Conservation (phyloP, 768 basidiomycete genomes). For the Tephrocybe sp. region DNA sequence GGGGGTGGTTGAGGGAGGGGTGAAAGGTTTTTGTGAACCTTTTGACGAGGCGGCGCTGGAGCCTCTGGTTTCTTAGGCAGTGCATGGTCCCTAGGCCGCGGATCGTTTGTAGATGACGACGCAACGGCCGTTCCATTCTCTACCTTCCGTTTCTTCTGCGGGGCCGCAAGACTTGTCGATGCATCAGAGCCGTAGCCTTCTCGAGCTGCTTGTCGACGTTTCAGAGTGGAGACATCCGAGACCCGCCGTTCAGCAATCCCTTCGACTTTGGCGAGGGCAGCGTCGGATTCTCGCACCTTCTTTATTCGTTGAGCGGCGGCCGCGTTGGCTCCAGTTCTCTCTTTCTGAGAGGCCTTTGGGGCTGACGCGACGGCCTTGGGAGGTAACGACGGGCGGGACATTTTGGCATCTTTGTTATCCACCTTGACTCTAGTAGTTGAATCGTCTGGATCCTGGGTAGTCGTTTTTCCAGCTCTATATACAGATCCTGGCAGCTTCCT, state of each 20-base stretch:
- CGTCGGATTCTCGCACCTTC: constrained; percentile 17
- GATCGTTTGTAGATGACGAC: constrained; percentile 17
- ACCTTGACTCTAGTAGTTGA: constrained; percentile 11
- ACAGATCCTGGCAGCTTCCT: constrained; percentile 51
- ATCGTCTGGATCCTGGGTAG: constrained; percentile 20
- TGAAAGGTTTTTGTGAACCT: constrained; percentile 39
- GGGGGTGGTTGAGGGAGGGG: constrained; percentile 25
- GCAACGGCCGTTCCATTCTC: constrained; percentile 28
- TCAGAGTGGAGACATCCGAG: constrained; percentile 27
- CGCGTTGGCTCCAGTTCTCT: constrained; percentile 19
- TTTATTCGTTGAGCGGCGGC: constrained; percentile 15
- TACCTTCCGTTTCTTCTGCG: constrained; percentile 44
- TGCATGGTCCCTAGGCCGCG: constrained; percentile 23
- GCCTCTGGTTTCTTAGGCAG: constrained; percentile 38
- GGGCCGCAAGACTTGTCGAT: constrained; percentile 10
- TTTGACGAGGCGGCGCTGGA: constrained; percentile 27
- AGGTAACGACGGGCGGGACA: constrained; percentile 26
- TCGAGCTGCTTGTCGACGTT: constrained; percentile 38
- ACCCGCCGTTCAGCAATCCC: constrained; percentile 8
- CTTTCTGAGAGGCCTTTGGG: constrained; percentile 22
- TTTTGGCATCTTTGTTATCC: constrained; percentile 21
- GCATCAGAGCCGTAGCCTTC: constrained; percentile 33
- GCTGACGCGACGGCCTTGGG: constrained; percentile 31
- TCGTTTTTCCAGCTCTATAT: constrained; percentile 37
- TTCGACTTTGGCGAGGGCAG: constrained; percentile 4